Base-by-base conservation (phyloP, 1,284 basidiomycete genomes). In the Pholiota adiposa region DNA sequence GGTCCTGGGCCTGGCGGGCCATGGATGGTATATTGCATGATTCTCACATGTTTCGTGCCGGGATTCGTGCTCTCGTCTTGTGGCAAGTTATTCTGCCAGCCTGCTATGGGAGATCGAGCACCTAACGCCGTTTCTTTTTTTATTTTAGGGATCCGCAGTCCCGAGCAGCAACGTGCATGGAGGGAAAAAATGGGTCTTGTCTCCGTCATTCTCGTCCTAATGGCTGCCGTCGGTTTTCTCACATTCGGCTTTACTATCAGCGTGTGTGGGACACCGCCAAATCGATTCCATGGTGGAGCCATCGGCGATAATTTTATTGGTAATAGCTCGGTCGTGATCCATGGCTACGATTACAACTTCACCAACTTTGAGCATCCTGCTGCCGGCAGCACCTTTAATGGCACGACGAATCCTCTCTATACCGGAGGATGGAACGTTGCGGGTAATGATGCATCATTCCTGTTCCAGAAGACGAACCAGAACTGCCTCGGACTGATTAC, bases 231-330 rank as follows among this genome's bases (percentile, higher is more conserved):
- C 72, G 97, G 96, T 75, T 99, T 96, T 85, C 83, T 99, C 72
- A 99, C 97, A 1, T 99, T 99, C 77, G 97, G 97, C n/a, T 99
- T 99, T 81, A 98, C 96, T 3, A 87, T 96, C 71, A 80, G 89
- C 54, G 96, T 99, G 34, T 99, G 97, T 74, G 94, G 95, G 38
- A 90, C 81, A 44, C 92, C 93, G 19, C 83, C 90, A 29, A 87
- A 90, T 56, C 88, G 94, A 16, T 96, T 86, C 79, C 87, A 90
- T 65, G 85, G 90, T 50, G 95, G 94, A 43, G 79, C 82, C 19
- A 89, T 96, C 62, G 87, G 89, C 61, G 86, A 84, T 46, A 54
- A 61, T 19, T 77, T 78, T 51, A 90, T 97, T 65, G 87, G 88
- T 59, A 89, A 84, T 40, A 87, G 85, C 40, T 96, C 94, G 11